Evolutionary conservation across 352 stramenopile species (phyloP).

Genomic region (Globisporangium recalcitrans): DNA sequence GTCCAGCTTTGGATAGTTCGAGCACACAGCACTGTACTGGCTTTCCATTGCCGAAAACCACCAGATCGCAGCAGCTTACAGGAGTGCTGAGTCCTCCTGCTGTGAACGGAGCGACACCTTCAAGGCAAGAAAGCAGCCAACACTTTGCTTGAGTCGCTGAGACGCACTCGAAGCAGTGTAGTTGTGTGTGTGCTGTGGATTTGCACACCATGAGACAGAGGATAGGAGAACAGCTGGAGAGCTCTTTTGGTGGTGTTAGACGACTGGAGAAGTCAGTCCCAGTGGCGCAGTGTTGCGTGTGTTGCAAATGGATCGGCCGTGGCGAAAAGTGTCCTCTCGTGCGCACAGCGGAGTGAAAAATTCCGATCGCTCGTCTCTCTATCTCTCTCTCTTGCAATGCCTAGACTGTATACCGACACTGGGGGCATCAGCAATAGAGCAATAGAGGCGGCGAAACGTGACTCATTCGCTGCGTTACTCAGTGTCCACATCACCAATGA

Average conservation of each 20-base stretch:
- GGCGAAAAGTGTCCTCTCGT: neutral
- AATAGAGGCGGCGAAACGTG: neutral
- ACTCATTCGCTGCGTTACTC: neutral
- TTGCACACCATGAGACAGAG: neutral
- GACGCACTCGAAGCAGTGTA: too few relatives aligned
- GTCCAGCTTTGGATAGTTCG: conserved; percentile 9
- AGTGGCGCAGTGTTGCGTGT: neutral
- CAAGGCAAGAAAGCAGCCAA: too few relatives aligned
- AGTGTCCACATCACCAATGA: neutral
- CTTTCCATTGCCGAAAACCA: neutral
- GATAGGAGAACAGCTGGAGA: conserved; percentile 1
- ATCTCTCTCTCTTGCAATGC: neutral
- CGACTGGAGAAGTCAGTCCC: neutral
- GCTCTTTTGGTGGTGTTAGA: neutral
- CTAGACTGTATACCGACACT: neutral
- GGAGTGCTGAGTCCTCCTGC: neutral
- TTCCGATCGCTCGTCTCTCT: too few relatives aligned
- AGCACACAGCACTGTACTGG: too few relatives aligned
- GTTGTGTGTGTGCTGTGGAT: too few relatives aligned
- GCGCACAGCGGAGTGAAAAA: neutral
- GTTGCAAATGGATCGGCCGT: neutral
- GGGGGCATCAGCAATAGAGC: conserved; percentile 1
- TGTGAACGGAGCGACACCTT: neutral
- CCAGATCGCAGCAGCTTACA: neutral
- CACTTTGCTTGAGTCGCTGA: too few relatives aligned